Evolutionary conservation across 2,329 filamentous ascomycete species (phyloP).

Genomic region (Aureobasidium sp.): DNA sequence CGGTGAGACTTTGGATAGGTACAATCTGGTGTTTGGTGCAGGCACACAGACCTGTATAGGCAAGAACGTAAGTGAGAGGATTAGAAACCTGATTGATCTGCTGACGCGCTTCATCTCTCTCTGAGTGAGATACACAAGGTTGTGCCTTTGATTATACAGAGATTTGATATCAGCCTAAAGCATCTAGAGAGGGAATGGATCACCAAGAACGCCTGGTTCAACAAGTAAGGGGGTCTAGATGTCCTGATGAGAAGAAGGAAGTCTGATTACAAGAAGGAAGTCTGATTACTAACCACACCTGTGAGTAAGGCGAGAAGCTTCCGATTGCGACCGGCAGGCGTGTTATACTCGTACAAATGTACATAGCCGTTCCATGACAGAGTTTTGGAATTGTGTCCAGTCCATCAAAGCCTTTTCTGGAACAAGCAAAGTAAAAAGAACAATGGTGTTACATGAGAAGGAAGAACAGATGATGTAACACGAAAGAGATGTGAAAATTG

Average conservation of each 20-base stretch:
- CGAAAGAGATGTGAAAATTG: no score
- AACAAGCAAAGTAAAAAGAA: no score
- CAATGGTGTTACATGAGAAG: no score
- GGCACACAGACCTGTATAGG: slow-evolving; percentile 31
- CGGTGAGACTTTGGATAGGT: background rate
- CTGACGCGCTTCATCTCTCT: slow-evolving; percentile 18
- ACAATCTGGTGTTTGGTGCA: slow-evolving; percentile 26
- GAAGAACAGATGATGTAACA: no score
- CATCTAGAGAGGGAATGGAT: background rate
- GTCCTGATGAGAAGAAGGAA: background rate
- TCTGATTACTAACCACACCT: background rate
- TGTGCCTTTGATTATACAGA: slow-evolving; percentile 22
- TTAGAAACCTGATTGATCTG: background rate
- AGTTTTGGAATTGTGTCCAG: no score
- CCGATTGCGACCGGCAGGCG: no score
- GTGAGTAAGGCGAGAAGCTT: background rate
- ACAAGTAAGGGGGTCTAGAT: background rate
- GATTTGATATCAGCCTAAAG: slow-evolving; percentile 17
- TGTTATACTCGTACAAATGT: background rate
- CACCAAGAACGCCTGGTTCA: background rate
- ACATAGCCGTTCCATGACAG: no score
- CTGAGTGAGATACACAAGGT: slow-evolving; percentile 18
- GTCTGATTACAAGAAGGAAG: background rate
- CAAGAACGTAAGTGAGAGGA: slow-evolving; percentile 20
- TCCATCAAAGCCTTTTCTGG: no score